Conservation (phyloP, 139 green algal genomes). For the Chlorella ohadii region DNA sequence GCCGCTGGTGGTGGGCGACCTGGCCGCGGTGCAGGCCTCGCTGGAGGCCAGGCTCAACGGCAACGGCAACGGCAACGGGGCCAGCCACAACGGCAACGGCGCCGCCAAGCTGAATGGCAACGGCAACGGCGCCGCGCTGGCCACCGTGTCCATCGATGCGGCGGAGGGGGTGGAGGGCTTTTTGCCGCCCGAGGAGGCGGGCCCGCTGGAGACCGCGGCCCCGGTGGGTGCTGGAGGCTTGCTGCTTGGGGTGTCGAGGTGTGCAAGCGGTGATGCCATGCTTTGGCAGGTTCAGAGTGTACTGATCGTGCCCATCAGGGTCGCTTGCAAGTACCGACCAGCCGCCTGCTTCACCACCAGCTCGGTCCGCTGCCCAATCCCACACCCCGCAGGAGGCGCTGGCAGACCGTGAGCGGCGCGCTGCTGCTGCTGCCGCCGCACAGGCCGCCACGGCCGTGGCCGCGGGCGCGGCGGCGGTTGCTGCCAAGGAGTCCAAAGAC, state of each 20-base stretch:
- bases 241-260: no score
- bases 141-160: constrained; percentile 26
- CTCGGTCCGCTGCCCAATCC: no score
- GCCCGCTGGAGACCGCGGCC: constrained; percentile 70
- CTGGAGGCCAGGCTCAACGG: constrained; percentile 7
- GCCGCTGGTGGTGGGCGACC: constrained; percentile 30
- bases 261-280: no score
- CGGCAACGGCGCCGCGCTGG: not conserved
- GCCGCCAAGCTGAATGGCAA: constrained; percentile 48
- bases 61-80: not conserved
- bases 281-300: no score
- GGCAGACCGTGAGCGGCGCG: not conserved
- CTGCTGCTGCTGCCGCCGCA: not conserved
- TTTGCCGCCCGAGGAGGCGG: constrained; percentile 58
- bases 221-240: not conserved
- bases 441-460: not conserved
- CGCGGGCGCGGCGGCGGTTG: not conserved
- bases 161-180: constrained; percentile 59
- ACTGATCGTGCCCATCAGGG: no score
- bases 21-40: constrained; percentile 22
- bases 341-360: no score
- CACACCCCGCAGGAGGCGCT: no score
- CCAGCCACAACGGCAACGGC: constrained; percentile 36
- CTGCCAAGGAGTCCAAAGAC: no score
- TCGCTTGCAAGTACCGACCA: no score